These are phyloP conservation scores for Salix purpurea DNA, from an alignment of 345 rosid species.

Conservation along the genomic window DNA sequence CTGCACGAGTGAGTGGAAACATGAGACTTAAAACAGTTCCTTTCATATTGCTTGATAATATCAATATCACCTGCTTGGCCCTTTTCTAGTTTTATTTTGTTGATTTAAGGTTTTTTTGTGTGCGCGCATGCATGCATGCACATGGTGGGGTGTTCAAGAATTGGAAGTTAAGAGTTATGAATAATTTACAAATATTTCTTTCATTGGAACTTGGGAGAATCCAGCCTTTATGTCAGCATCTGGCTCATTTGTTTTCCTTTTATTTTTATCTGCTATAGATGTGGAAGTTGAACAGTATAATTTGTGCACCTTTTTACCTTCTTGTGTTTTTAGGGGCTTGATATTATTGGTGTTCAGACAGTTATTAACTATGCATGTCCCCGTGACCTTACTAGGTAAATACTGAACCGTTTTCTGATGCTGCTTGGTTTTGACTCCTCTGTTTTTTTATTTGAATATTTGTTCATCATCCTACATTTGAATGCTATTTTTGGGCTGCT, in stretches of 20 bases:
- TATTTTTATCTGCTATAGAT: background rate
- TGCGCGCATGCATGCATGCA: no score
- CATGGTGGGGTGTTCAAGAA: background rate
- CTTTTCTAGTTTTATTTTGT: background rate
- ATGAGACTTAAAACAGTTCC: background rate
- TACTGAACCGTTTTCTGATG: background rate
- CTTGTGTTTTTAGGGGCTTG: constrained; percentile 64
- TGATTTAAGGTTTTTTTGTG: no score
- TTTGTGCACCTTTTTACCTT: background rate
- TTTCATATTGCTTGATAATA: background rate
- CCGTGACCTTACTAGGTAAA: constrained; percentile 86
- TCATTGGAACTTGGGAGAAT: background rate
- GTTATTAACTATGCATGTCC: constrained; percentile 97
- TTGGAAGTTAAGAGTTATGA: background rate
- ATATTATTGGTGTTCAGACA: constrained; percentile 91
- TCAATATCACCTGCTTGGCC: background rate
- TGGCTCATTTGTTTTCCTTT: background rate
- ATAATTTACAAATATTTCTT: background rate
- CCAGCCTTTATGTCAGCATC: background rate
- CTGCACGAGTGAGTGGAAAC: constrained; percentile 75
- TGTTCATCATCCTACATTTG: background rate
- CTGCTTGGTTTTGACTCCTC: background rate
- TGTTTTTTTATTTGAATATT: background rate
- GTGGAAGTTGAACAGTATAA: background rate
- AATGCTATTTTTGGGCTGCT: background rate